Base-by-base conservation (phyloP, 1,284 basidiomycete genomes). In the Cystobasidium slooffiae region DNA sequence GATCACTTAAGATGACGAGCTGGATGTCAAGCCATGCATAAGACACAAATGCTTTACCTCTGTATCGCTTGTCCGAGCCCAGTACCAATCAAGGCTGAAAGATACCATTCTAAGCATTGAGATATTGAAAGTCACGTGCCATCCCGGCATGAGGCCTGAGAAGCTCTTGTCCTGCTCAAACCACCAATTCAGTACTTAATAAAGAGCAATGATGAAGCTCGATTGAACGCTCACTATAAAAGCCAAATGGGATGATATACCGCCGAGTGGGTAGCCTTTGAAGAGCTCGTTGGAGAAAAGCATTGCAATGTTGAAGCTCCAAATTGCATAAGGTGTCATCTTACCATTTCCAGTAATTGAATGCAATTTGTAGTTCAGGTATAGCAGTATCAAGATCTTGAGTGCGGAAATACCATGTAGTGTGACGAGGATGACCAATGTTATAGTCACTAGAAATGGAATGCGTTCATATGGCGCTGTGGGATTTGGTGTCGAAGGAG, bases 121-220 rank as follows among this genome's bases (percentile, higher is more conserved):
- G 78, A 99, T 95, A 82, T 99, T 99, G 86, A 96, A 98, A 78
- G 86, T 89, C 80, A 98, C 87, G 80, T 97, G 89, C 96, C 97
- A 99, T 43, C 94, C 86, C 5, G 94, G 92, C 87, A 94, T 70
- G 85, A 88, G 61, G 85, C 96, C 84, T 18, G 77, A 69, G 20
- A 65, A 56, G 83, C 79, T 49, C 74, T 79, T 76, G 81, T 97
- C 94, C 91, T 96, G 78, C 43, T 14, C 12, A 67, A 22, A 47
- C 16, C 12, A 16, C 46, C 24, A 73, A 53, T 14, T 51, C n/a
- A 37, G 55, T 56, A 41, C 18, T 9, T 16, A 63, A 14, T 37
- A 70, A 47, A 41, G 39, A 44, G 59, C 14, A 20, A 41, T 44
- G 14, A 16, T 16, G 1, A 14, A 20, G 12, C 24, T 16, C 18